These are phyloP conservation scores for Plasmodium berghei DNA, from an alignment of 169 alveolate genomes.

Conservation along the genomic window DNA sequence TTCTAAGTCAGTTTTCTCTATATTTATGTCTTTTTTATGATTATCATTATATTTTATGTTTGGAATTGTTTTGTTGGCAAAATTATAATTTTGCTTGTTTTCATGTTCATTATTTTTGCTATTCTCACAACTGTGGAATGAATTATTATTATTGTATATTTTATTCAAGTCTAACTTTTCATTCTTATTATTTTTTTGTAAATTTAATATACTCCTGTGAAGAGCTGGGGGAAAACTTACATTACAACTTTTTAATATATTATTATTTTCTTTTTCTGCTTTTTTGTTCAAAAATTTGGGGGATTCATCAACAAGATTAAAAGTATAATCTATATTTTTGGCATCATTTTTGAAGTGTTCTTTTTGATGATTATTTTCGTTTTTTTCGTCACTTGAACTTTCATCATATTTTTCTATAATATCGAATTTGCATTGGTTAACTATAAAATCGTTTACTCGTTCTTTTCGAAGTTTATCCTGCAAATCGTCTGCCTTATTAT, in stretches of 20 bases:
- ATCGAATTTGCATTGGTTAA: slow-evolving; percentile 56
- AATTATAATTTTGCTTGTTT: slow-evolving; percentile 51
- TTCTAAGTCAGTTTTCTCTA: slow-evolving; percentile 31
- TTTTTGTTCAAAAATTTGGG: not conserved
- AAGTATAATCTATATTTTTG: not conserved
- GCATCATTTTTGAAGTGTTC: not conserved
- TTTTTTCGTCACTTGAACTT: slow-evolving; percentile 33
- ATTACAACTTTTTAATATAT: not conserved
- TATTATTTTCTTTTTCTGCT: not conserved
- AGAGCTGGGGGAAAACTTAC: slow-evolving; percentile 66
- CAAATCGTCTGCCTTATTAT: not conserved
- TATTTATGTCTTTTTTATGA: slow-evolving; percentile 44
- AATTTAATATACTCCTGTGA: slow-evolving; percentile 52
- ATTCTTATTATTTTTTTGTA: slow-evolving; percentile 39
- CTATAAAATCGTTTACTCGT: slow-evolving; percentile 37
- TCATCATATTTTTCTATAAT: slow-evolving; percentile 51
- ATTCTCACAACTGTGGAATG: not conserved
- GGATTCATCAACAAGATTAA: not conserved
- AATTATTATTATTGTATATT: slow-evolving; percentile 4
- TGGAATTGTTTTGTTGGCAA: slow-evolving; percentile 61
- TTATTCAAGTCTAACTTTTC: slow-evolving; percentile 17
- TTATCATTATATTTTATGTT: slow-evolving; percentile 68
- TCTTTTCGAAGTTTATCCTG: slow-evolving; percentile 70
- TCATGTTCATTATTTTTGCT: slow-evolving; percentile 41
- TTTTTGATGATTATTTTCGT: not conserved